Base-by-base conservation (phyloP, 2,329 filamentous ascomycete genomes). In the Bisporella sp. region DNA sequence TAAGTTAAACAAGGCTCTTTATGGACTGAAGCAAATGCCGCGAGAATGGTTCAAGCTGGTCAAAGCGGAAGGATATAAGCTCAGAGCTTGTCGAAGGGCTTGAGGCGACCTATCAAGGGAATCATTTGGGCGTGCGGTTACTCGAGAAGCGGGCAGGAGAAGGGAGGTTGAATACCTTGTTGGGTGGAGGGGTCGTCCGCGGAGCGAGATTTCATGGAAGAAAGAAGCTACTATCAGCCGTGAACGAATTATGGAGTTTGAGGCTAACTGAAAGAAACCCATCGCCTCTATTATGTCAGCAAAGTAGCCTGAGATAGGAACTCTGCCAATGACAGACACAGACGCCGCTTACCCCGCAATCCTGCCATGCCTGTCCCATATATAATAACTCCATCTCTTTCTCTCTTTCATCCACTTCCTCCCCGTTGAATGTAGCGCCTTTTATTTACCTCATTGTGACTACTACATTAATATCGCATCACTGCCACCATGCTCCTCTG, bases 71-170 rank as follows among this genome's bases (percentile, higher is more conserved):
- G 31, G 47, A 56, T 37, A 56, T 56, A 48, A 49, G 52, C 40
- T 13, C 12, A 30, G 47, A 54, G 32, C 45, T 56, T 11, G 31
- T 54, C 13, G 13, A 52, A 50, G 50, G 46, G 29, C 54, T 56
- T 54, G 31, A 56, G 45, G 45, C 49, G 37, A 56, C 32, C 43
- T 56, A 56, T 53, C 31, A 52, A 51, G 45, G 52, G 45, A 56
- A 56, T 43, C 30, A 50, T 42, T 52, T 39, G 12, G 45, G 47
- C 13, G 35, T 56, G 32, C 47, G 31, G 37, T 30, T 56, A 49
- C 48, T 56, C 6, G 46, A 55, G 41, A 56, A 49, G 46, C 51
- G 49, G 52, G 51, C 47, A 42, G 9, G 31, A 9, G 35, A 7
- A 41, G 29, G 47, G 54, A 29, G 41, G 41, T 43, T 29, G 41